These are phyloP conservation scores for Monilinia vaccinii-corymbosi DNA, from an alignment of 2,329 filamentous ascomycete genomes.

Conservation along the genomic window DNA sequence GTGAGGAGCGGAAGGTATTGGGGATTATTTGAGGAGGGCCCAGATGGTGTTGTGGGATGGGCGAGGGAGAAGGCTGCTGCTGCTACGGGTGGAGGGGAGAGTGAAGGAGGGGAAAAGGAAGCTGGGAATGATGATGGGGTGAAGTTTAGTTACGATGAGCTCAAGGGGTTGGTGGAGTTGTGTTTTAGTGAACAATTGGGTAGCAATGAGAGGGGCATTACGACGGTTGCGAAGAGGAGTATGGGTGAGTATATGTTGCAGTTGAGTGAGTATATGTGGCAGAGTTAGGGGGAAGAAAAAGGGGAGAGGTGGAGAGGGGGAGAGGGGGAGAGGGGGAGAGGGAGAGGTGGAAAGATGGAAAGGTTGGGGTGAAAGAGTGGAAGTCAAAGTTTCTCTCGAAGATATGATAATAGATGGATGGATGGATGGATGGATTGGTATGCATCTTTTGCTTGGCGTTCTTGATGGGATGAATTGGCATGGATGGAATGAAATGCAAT, in stretches of 20 bases:
- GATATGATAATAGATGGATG: background rate
- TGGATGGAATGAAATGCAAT: background rate
- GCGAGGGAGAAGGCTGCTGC: constrained; percentile 35
- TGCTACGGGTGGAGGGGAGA: constrained; percentile 38
- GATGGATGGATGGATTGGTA: background rate
- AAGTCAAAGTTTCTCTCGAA: background rate
- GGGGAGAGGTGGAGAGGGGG: too few species aligned
- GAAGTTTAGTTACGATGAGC: constrained; percentile 53
- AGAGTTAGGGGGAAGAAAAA: constrained; percentile 27
- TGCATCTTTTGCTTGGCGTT: constrained; percentile 3
- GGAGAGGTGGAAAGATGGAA: too few species aligned
- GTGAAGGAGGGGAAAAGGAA: constrained; percentile 29
- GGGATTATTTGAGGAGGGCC: constrained; percentile 55
- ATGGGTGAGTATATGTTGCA: constrained; percentile 62
- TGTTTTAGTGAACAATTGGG: constrained; percentile 59
- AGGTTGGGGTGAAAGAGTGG: too few species aligned
- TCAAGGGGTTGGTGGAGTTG: constrained; percentile 56
- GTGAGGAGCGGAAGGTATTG: constrained; percentile 58
- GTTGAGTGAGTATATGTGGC: constrained; percentile 66
- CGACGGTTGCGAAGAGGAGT: constrained; percentile 55
- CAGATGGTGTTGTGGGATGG: constrained; percentile 54
- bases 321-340: too few species aligned
- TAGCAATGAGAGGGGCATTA: constrained; percentile 59
- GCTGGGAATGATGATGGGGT: constrained; percentile 31
- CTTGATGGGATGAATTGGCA: background rate